phyloP scores from a whole-genome alignment of 306 rosid species.

The Erythrophleum fordii region DNA sequence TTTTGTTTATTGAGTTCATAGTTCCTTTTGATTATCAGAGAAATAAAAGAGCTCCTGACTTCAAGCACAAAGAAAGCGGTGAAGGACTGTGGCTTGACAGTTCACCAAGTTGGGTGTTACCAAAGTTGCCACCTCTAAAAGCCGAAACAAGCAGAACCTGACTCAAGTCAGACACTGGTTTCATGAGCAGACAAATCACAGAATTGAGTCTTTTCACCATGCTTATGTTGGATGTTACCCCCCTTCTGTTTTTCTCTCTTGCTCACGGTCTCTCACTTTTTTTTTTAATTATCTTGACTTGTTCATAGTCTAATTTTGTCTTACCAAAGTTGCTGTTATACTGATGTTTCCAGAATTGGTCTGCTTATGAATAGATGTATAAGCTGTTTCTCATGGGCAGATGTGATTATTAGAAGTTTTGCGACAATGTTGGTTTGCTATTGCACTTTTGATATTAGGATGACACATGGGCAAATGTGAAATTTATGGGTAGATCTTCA shows the following conservation, averaged over 20 bases:
- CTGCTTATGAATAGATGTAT: not conserved
- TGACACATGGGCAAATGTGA: not conserved
- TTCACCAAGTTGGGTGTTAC: conserved; percentile 62
- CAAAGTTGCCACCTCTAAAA: conserved; percentile 56
- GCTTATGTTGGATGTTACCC: conserved; percentile 6
- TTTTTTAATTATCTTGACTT: no score
- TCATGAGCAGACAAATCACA: conserved; percentile 26
- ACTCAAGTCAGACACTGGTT: conserved; percentile 5
- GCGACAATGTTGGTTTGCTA: not conserved
- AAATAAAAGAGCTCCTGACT: conserved; percentile 59
- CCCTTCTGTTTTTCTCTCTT: not conserved
- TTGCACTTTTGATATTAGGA: not conserved
- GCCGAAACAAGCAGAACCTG: conserved; percentile 28
- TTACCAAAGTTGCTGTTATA: not conserved
- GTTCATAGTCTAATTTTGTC: no score
- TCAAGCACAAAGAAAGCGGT: conserved; percentile 73
- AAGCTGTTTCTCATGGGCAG: conserved; percentile 4
- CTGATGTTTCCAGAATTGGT: not conserved
- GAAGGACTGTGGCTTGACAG: conserved; percentile 58
- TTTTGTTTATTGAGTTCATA: conserved; percentile 8
- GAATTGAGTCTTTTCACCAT: conserved; percentile 18
- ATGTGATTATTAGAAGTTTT: not conserved
- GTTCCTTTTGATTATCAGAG: conserved; percentile 48
- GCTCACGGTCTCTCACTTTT: not conserved
- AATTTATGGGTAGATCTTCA: not conserved